Evolutionary conservation across 768 basidiomycete genomes (phyloP), one percentile per base, ranked within the genome.

Genomic region (Roridomyces roridus): DNA sequence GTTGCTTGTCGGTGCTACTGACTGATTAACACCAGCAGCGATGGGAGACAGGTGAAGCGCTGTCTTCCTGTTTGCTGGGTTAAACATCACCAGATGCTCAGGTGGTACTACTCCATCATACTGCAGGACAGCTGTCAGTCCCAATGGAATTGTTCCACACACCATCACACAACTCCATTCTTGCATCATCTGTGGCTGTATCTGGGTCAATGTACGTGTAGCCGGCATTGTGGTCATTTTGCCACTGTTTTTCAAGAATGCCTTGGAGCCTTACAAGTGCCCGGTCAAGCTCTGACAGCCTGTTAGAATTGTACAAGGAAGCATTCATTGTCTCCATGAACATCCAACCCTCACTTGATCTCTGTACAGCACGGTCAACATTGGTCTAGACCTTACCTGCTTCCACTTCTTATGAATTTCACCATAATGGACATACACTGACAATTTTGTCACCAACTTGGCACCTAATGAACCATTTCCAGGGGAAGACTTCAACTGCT

Each of bases 91-190:
- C 4, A 52, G n/a, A 11, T 34, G 18, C 20, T 24, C 28, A 1
- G 44, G 44, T 17, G 52, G 31, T 25, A 4, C 43, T n/a, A n/a
- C 4, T 39, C 52, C 43, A 31, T 53, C 52, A n/a, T 53, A 20
- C 52, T 53, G 24, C n/a, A 47, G 2, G 20, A 9, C 8, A 34
- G 28, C 14, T 42, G 41, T 25, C 3, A 23, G 17, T 23, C 15
- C 7, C 24, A 25, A 28, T 44, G n/a, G n/a, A 23, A 28, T 15
- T 0, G 10, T 5, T 11, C 18, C 24, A 56, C 59, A 2, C 6
- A 65, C 63, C 53, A 62, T 54, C 5, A 60, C 60, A 1, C 52
- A 29, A 23, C 26, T 29, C 63, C 63, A 65, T 26, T 59, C 60
- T 18, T 62, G 62, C 43, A 65, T 49, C 63, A 65, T 65, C 20